Conservation (phyloP, 257 asterid species). For the Nicotiana obtusifolia region DNA sequence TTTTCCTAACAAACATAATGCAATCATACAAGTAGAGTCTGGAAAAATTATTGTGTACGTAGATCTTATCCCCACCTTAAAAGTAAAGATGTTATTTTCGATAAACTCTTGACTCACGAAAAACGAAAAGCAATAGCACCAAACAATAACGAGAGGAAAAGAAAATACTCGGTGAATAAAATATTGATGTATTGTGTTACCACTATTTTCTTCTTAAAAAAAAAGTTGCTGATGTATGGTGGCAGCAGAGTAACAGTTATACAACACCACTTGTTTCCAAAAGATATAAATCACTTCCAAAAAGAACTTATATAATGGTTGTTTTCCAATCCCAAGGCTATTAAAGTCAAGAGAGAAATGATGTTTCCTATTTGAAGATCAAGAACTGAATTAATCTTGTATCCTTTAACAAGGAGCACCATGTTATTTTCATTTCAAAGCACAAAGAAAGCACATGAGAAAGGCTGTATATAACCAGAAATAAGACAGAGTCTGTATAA, state of each 20-base stretch:
- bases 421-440: not conserved
- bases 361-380: not conserved
- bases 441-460: not conserved
- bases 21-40: no score
- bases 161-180: not conserved
- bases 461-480: not conserved
- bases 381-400: not conserved
- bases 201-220: no score
- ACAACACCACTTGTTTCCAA: not conserved
- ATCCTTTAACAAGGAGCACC: not conserved
- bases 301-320: not conserved
- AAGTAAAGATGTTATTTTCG: no score
- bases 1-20: no score
- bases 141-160: no score
- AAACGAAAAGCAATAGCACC: no score
- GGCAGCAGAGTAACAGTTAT: not conserved
- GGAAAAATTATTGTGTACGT: no score
- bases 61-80: no score
- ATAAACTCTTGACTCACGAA: no score
- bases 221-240: not conserved
- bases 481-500: not conserved
- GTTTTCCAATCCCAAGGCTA: no score
- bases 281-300: not conserved
- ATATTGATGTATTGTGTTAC: no score
- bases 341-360: not conserved